Evolutionary conservation across 2,329 filamentous ascomycete species (phyloP), one percentile per base, ranked within the genome.

Genomic region (Knufia petricola): DNA sequence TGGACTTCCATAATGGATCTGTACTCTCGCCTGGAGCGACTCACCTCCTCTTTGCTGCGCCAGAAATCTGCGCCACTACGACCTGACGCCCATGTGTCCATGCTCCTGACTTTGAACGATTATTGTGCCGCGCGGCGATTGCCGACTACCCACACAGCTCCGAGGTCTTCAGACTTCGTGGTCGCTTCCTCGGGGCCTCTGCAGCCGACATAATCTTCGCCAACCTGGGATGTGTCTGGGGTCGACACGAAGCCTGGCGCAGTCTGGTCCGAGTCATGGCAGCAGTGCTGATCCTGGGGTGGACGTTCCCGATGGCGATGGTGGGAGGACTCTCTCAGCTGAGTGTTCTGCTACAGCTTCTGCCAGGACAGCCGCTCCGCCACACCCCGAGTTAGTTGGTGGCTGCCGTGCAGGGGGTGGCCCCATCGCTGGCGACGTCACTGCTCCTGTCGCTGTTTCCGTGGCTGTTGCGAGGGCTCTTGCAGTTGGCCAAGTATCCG

Each of bases 391-490:
- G 20, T 15, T 48, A 20, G 32, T 19, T 48, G 12, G 4, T 40
- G n/a, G 46, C 31, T 10, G 26, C 17, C 21, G 13, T 48, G n/a
- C 46, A 40, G 30, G 46, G 46, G 8, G 46, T 48, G 13, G 15
- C 30, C n/a, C 46, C 46, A n/a, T 38, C 34, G 19, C 20, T 48
- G 20, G 46, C 37, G 17, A 48, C 46, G 23, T 48, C 46, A 4
- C 19, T 40, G 17, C 36, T 48, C 10, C 17, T 48, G 32, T 39
- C 32, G 15, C 15, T 30, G 10, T 48, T 24, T 21, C 46, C 36
- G 15, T 30, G n/a, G n/a, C 32, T 48, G n/a, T 30, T 48, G 21
- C 17, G 46, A 19, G 20, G 15, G 17, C 19, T 41, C 3, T 12
- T 41, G 21, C 4, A 30, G n/a, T 15, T 17, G 23, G 37, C 34